Base-by-base conservation (phyloP, 2,329 filamentous ascomycete genomes). In the Fusarium torreyae region DNA sequence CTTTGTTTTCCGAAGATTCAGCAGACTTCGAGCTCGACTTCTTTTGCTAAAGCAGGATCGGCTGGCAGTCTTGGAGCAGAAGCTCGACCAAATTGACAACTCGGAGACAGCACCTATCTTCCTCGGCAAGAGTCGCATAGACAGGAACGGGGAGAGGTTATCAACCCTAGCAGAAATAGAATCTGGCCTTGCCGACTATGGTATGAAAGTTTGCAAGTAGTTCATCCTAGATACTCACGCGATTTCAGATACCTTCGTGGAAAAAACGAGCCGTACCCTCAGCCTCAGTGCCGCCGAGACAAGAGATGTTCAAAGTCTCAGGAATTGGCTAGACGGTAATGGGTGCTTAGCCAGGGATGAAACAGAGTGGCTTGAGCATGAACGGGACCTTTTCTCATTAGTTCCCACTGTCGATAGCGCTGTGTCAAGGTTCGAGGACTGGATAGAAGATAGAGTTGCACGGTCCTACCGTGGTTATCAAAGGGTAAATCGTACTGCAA, bases 391-490 rank as follows among this genome's bases (percentile, higher is more conserved):
- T 4, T n/a, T 59, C 6, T 48, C 52, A 1, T 6, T 59, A 3
- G 22, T 45, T 2, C 57, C 57, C 5, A 36, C 33, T 0, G 3
- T 46, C 9, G 57, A 59, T 9, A 48, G 14, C 11, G 42, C 57
- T 4, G 28, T 45, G 4, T 28, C 43, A 4, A 9, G 34, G 4
- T 48, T 59, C 6, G 57, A 59, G 22, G 26, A 33, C 7, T 59
- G 57, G 57, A 57, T 59, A 57, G 51, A 57, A 13, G 52, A 48
- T 17, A 40, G 26, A 6, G 18, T 48, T 5, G 22, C 22, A 3
- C 51, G 18, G 2, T 31, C n/a, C 8, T n/a, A 40, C 1, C 40
- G 28, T 3, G 24, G 11, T 0, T 54, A 36, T 1, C 31, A 13
- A 46, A 31, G 46, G 15, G 40, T 46, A 54, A 9, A 28, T 1